Conservation (phyloP, 129 eudicot genomes). For the Dittrichia graveolens region DNA sequence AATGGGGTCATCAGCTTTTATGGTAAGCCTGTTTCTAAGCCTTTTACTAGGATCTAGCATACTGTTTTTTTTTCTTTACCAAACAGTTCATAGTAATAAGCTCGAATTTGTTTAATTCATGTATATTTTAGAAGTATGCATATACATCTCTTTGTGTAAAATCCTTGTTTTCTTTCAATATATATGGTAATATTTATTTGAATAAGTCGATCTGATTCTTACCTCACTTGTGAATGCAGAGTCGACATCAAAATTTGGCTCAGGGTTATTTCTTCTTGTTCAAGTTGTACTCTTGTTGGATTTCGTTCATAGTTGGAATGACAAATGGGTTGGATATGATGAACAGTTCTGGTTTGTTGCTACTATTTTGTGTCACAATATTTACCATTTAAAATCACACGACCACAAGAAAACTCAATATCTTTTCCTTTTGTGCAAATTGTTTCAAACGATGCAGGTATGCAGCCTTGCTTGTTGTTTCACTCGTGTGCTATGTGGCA, state of each 20-base stretch:
- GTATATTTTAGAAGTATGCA: conserved; percentile 6
- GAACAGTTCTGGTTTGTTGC: conserved; percentile 85
- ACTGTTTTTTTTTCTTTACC: background rate
- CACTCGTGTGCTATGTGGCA: conserved; percentile 82
- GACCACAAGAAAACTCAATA: too few species aligned
- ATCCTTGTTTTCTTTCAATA: conserved; percentile 12
- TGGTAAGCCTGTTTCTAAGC: conserved; percentile 48
- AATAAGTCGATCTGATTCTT: conserved; percentile 5
- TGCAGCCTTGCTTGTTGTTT: conserved; percentile 81
- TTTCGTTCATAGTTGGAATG: conserved; percentile 98
- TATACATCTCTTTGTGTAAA: background rate
- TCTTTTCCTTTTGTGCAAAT: background rate
- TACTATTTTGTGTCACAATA: background rate
- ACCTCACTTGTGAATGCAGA: conserved; percentile 53
- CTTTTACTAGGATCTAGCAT: background rate
- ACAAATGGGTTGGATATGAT: conserved; percentile 97
- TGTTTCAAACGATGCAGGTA: conserved; percentile 55
- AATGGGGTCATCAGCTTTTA: conserved; percentile 86
- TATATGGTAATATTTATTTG: background rate
- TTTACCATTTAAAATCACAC: background rate
- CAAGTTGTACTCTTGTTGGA: conserved; percentile 97
- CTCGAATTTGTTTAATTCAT: background rate
- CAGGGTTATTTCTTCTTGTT: conserved; percentile 91
- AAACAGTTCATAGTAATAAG: background rate
- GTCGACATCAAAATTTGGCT: conserved; percentile 83